Base-by-base conservation (phyloP, 2,329 filamentous ascomycete species). In the Fusarium annulatum region DNA sequence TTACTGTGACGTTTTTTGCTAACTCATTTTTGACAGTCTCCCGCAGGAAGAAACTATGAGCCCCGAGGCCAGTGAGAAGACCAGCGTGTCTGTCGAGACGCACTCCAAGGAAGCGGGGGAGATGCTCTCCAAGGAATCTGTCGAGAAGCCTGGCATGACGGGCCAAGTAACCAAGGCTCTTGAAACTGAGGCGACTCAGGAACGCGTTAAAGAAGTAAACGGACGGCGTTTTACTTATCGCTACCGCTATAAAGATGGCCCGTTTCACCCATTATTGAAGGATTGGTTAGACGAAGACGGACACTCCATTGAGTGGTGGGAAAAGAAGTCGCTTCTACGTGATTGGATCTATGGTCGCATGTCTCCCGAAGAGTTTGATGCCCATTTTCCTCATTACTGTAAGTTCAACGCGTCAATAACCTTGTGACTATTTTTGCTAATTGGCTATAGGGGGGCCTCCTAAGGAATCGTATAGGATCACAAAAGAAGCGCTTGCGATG, bases 361-460 rank as follows among this genome's bases (percentile, higher is more conserved):
- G 45, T n/a, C 45, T 16, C 19, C 26, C 19, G 45, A n/a, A 48
- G 45, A 30, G 30, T 48, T 48, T 7, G 19, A 48, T 48, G 19
- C 26, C 9, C 45, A 2, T 4, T 48, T 48, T n/a, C 26, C 45
- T 30, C 1, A 30, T 10, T 48, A 48, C 26, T 4, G 45, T 48
- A 28, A 21, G 45, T 8, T 48, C 26, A 16, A 21, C 3, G 9
- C 2, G 19, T 48, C 1, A 5, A 30, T 12, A 19, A 45, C 19
- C 23, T 45, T 3, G 23, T 14, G 0, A 1, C 42, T 45, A 1
- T 1, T 14, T 0, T 45, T 45, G 16, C 42, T 45, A 9, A 45
- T 26, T 26, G 19, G 23, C 0, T 9, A 14, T 4, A 45, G 43
- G 3, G 16, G 43, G 43, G 0, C 7, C 16, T 3, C 43, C 43